A percentile compares a stretch with the other conserved stretches of the same genome.
Conservation (phyloP, 2,329 filamentous ascomycete genomes). For the Colletotrichum sublineola region DNA sequence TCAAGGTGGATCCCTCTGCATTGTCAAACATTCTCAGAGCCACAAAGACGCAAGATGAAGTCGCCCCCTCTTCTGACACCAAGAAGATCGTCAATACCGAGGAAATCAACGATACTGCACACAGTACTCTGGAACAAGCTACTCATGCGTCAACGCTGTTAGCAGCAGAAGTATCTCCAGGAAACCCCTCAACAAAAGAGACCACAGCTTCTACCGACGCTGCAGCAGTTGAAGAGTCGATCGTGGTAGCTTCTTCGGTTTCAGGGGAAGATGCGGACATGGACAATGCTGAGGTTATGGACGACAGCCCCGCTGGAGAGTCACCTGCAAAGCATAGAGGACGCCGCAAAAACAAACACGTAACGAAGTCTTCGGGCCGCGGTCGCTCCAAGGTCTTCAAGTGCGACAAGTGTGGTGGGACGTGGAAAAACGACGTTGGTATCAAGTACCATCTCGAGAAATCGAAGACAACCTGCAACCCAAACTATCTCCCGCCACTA, state of each 20-base stretch:
- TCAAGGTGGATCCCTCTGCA: slow-evolving; percentile 26
- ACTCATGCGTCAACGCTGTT: not conserved
- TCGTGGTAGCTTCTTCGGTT: slow-evolving; percentile 5
- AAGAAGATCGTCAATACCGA: not conserved
- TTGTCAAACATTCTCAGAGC: slow-evolving; percentile 21
- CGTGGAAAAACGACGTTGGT: slow-evolving; percentile 71
- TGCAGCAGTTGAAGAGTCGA: slow-evolving; percentile 11
- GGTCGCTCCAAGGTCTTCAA: slow-evolving; percentile 51
- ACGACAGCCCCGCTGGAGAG: not conserved
- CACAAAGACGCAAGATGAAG: not conserved
- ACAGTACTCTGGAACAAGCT: not conserved
- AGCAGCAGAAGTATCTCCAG: not conserved
- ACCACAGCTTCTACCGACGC: not conserved
- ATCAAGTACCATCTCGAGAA: slow-evolving; percentile 71
- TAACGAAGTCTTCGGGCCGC: slow-evolving; percentile 38
- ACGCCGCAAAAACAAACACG: slow-evolving; percentile 26
- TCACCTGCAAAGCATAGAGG: slow-evolving; percentile 20
- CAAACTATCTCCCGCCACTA: slow-evolving; percentile 54
- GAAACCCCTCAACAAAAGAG: not conserved
- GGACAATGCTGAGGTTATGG: not conserved
- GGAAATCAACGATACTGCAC: not conserved
- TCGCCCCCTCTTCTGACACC: not conserved
- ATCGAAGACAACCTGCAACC: slow-evolving; percentile 67
- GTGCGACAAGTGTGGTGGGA: slow-evolving; percentile 66
- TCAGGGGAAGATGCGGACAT: not conserved